A percentile compares a stretch with the other conserved stretches of the same genome.
Conservation (phyloP, 495 filamentous ascomycete species). For the Darksidea phi region DNA sequence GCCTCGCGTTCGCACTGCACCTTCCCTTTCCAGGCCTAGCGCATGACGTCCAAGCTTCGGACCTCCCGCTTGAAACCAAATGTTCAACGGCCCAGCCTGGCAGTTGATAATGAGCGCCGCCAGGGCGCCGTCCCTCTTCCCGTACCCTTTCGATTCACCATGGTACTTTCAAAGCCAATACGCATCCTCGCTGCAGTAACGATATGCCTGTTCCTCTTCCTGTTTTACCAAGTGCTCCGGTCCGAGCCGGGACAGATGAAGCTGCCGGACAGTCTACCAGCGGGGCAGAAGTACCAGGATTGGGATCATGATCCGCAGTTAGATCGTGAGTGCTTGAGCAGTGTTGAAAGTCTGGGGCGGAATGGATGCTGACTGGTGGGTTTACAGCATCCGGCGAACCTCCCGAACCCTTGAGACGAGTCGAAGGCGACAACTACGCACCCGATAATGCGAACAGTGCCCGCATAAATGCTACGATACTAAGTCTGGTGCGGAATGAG, state of each 20-base stretch:
- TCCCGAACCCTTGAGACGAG: slow-evolving; percentile 66
- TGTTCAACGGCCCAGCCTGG: no score
- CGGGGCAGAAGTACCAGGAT: slow-evolving; percentile 45
- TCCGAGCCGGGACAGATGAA: slow-evolving; percentile 41
- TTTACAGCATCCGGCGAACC: slow-evolving; percentile 77
- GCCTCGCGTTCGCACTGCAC: background rate
- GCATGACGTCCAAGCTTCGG: background rate
- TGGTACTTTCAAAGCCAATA: slow-evolving; percentile 81
- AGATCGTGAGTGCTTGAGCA: slow-evolving; percentile 60
- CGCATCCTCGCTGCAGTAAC: slow-evolving; percentile 72
- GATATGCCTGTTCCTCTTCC: slow-evolving; percentile 68
- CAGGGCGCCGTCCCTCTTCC: background rate
- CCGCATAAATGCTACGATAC: slow-evolving; percentile 87
- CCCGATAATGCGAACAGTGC: slow-evolving; percentile 69
- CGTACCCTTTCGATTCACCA: slow-evolving; percentile 38
- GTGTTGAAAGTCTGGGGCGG: background rate
- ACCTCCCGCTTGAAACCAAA: background rate
- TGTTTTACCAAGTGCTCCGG: slow-evolving; percentile 66
- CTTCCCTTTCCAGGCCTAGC: background rate
- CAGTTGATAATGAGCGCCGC: background rate
- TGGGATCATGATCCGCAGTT: slow-evolving; percentile 69
- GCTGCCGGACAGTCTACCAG: slow-evolving; percentile 39
- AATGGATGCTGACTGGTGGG: slow-evolving; percentile 5
- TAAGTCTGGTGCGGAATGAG: slow-evolving; percentile 89
- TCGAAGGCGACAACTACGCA: slow-evolving; percentile 66